Base-by-base conservation (phyloP, 306 rosid species). In the Canavalia ensiformis region DNA sequence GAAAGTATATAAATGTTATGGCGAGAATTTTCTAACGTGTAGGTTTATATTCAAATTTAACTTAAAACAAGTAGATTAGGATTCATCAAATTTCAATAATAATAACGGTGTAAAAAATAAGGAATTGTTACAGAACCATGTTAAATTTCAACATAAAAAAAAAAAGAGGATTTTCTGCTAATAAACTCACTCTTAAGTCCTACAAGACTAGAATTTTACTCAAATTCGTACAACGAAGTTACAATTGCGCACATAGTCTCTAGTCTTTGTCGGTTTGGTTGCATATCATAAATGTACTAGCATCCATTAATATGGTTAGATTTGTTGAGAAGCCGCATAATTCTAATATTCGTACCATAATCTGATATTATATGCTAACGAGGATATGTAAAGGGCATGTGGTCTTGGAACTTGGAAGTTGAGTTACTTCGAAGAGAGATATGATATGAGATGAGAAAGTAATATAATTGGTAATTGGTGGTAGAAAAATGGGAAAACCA, bases 251-350 rank as follows among this genome's bases (percentile, higher is more conserved):
- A 59, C 45, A n/a, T 29, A 46, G 78, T 80, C 47, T 80, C 47
- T 41, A 56, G 59, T 56, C 54, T 72, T 33, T 83, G 86, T 77
- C 83, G 76, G 66, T 58, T 55, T 68, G 44, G 78, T 39, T 46
- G 46, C 60, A 8, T 8, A 33, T 75, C 59, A 33, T 3, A 72
- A 52, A 35, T 54, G 65, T 72, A 39, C 5, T 35, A 72, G 37
- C 35, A 72, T 46, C 64, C 64, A 54, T 72, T 72, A n/a, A 18
- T 52, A 18, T 37, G 49, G 78, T 57, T 57, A 74, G 8, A 29
- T 28, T 25, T 39, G 68, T 41, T 25, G 30, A 34, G 12, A 18
- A 52, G 65, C 50, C n/a, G 63, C 63, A 41, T 51, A 42, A 34
- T 35, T 39, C 47, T 49, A 70, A 12, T 69, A 70, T 44, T 44